Percentiles rank a stretch among this genome's conserved stretches.
These are phyloP conservation scores for Calycina herbarum DNA, from an alignment of 2,329 filamentous ascomycete species.

Conservation along the genomic window DNA sequence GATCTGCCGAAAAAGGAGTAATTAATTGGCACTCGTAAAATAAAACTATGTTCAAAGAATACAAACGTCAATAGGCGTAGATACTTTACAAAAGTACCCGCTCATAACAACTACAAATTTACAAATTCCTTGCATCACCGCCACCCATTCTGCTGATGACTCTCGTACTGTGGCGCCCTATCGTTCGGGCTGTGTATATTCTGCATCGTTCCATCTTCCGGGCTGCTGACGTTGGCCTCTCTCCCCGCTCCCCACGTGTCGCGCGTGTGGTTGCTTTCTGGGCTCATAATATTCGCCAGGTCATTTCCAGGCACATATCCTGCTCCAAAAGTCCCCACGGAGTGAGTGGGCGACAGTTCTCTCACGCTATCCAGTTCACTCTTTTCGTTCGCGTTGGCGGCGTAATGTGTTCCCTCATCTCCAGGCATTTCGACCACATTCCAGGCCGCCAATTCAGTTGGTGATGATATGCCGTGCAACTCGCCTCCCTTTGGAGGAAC, in stretches of 20 bases:
- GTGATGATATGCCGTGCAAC: conserved; percentile 4
- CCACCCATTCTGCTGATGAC: neutral
- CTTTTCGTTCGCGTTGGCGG: neutral
- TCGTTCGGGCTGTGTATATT: neutral
- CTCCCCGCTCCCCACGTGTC: neutral
- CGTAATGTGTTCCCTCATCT: neutral
- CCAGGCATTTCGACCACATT: conserved; percentile 8
- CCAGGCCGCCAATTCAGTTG: conserved; percentile 9
- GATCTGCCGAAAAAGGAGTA: too few relatives aligned
- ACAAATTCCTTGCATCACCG: neutral
- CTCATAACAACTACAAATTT: neutral
- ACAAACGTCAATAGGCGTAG: too few relatives aligned
- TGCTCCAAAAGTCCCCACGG: neutral
- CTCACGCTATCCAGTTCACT: neutral
- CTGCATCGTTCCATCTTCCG: neutral
- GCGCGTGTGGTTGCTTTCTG: neutral
- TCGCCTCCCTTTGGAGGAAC: conserved; percentile 13
- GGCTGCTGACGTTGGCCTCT: neutral
- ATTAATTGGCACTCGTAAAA: too few relatives aligned
- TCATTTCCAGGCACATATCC: conserved; percentile 3
- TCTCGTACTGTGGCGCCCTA: neutral
- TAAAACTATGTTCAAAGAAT: too few relatives aligned
- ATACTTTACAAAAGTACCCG: neutral
- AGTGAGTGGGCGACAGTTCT: neutral
- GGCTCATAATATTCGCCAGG: neutral